Evolutionary conservation across 345 rosid genomes (phyloP), one percentile per base, ranked within the genome.

Genomic region (Euclidium syriacum): DNA sequence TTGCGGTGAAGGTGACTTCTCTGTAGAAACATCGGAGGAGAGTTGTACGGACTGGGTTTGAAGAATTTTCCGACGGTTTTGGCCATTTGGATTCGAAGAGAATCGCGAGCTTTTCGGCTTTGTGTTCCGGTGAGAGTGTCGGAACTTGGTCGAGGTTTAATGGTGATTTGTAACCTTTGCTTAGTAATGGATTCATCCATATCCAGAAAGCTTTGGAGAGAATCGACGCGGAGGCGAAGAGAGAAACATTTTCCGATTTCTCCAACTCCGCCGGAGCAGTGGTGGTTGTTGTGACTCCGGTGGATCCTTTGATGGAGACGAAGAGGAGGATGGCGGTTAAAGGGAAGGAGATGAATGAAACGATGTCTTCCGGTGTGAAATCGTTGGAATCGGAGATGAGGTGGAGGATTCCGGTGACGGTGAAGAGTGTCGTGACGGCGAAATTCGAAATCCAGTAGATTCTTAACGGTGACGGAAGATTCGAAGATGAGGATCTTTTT

Each of bases 101-200:
- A 62, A 23, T 24, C 0, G 90, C 83, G 78, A 94, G 84, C 74
- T 39, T 78, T 65, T 89, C 95, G 0, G 99, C 95, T 68, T 80
- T 71, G 60, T 94, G 95, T 47, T 84, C 81, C 0, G 86, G 95
- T 0, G 96, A 87, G 16, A 92, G 85, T 4, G 80, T 69, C 1
- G 98, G 98, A 24, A 92, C 75, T 3, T 92, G 95, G 1, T 82
- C 83, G 5, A 83, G 71, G 39, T 68, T 87, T 10, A 92, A 72
- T n/a, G 98, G 91, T 24, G 97, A 77, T 65, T 81, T 73, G 71
- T 87, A 92, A 39, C 97, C 98, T 78, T 82, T 85, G 18, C 74
- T 78, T 5, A 92, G 77, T 24, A 92, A 70, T 2, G 98, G 96
- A 77, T 87, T 92, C 88, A 92, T 85, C 98, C 97, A 92, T 26